Percentiles rank a stretch among this genome's conserved stretches.
phyloP scores from a whole-genome alignment of 73 alveolate species.

The Symbiodinium pilosum region DNA sequence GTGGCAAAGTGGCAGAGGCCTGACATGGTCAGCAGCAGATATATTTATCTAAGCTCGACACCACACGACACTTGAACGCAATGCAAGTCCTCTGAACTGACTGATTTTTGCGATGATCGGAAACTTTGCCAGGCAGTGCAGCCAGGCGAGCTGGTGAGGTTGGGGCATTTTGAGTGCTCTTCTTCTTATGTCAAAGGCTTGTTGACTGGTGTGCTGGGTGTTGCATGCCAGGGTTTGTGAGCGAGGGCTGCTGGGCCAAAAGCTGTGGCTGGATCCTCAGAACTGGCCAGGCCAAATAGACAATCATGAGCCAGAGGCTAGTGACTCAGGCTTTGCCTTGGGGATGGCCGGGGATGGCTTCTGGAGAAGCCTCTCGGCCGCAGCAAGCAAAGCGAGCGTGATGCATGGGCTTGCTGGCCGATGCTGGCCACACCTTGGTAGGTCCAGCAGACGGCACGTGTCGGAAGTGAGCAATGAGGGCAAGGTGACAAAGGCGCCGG shows the following conservation, averaged over 20 bases:
- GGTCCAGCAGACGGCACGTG: conserved; percentile 67
- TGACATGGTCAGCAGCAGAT: too few species aligned
- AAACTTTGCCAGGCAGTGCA: conserved; percentile 55
- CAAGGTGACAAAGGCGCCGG: background rate
- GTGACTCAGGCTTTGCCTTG: conserved; percentile 54
- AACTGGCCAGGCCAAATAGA: too few species aligned
- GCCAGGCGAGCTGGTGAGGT: conserved; percentile 84
- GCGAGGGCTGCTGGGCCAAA: conserved; percentile 83
- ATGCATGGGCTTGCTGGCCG: too few species aligned
- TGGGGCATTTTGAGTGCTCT: background rate
- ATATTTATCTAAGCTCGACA: too few species aligned
- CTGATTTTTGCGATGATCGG: too few species aligned
- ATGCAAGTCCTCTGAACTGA: too few species aligned
- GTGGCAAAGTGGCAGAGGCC: too few species aligned
- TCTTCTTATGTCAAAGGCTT: background rate
- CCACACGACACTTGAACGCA: too few species aligned
- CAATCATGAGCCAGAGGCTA: too few species aligned
- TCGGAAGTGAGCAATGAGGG: conserved; percentile 74
- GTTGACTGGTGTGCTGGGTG: background rate
- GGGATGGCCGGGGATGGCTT: conserved; percentile 93
- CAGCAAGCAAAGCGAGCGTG: too few species aligned
- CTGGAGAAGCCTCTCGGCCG: conserved; percentile 23
- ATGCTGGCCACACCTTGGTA: too few species aligned
- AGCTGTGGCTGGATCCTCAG: conserved; percentile 33
- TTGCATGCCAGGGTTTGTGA: conserved; percentile 40